Evolutionary conservation across 2,329 filamentous ascomycete species (phyloP), one percentile per base, ranked within the genome.

Genomic region (Claviceps purpurea): DNA sequence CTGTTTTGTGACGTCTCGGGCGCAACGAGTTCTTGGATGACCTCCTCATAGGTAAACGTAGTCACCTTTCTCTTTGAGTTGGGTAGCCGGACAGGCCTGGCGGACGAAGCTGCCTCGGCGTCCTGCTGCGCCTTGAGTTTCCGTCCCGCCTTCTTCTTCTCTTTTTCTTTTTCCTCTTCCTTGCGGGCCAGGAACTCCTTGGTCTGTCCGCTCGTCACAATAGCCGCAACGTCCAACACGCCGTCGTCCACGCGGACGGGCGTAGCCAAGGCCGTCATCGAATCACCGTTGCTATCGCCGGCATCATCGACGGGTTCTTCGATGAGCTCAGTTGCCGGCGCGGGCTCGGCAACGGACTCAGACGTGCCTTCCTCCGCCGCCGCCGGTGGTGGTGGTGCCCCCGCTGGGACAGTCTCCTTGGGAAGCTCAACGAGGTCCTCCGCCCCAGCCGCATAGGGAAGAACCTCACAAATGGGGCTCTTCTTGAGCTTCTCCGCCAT

Each of bases 131-230:
- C 50, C 59, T 83, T 81, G 22, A 59, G 58, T 57, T 70, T 70
- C 34, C 68, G 60, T 10, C 71, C 75, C 43, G 76, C 75, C 61
- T 84, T 85, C 58, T 77, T 80, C 66, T 80, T 84, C 55, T 85
- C 82, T 73, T 88, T 90, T 62, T 85, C 82, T 73, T 87, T 90
- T 62, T 90, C 85, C 63, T 82, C 85, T 62, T 91, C 87, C 65
- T 87, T 89, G 68, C 87, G 87, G 10, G 86, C 87, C 5, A 93
- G 71, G 60, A 89, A 91, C 60, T 93, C 87, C 59, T 82, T 81
- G 59, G 88, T 88, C 65, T 89, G 86, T 37, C 87, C 87, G 59
- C 82, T 85, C 1, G 85, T 85, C 39, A 93, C 87, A 57, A 93
- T 90, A 58, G 78, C 85, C n/a, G 87, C 88, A 47, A 93, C 86